A percentile compares a stretch with the other conserved stretches of the same genome.
Evolutionary conservation across 2,329 filamentous ascomycete species (phyloP).

Genomic region (Cryphonectria nitschkei): DNA sequence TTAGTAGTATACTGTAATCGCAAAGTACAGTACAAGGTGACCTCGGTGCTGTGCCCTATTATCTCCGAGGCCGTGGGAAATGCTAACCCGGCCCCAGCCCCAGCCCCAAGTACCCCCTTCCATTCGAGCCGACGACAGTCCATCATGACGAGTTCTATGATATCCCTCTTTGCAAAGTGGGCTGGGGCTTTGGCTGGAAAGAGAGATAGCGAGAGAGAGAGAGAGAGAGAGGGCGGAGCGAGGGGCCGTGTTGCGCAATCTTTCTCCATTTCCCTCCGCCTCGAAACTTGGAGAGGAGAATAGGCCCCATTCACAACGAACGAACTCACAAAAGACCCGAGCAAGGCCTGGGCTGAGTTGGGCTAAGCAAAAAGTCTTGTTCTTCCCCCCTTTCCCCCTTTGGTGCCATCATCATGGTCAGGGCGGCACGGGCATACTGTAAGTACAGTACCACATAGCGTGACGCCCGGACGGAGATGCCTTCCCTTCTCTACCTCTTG

Average conservation of each 20-base stretch:
- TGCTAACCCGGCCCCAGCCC: not conserved
- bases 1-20: not conserved
- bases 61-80: conserved; percentile 5
- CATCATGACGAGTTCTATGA: not conserved
- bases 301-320: not conserved
- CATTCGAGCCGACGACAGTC: not conserved
- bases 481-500: conserved; percentile 12
- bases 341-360: not conserved
- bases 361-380: not conserved
- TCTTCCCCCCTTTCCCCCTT: not conserved
- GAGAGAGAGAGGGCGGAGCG: too few species aligned
- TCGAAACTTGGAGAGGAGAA: not conserved
- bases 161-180: not conserved
- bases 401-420: not conserved
- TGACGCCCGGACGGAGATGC: conserved; percentile 10
- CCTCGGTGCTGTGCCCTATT: not conserved
- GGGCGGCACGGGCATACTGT: not conserved
- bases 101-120: not conserved
- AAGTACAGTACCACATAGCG: conserved; percentile 6
- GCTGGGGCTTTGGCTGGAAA: not conserved
- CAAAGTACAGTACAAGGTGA: not conserved
- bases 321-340: not conserved
- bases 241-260: not conserved
- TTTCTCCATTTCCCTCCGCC: not conserved
- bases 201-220: too few species aligned